Evolutionary conservation across 2,329 filamentous ascomycete genomes (phyloP), one percentile per base, ranked within the genome.

Genomic region (Talaromyces sp.): DNA sequence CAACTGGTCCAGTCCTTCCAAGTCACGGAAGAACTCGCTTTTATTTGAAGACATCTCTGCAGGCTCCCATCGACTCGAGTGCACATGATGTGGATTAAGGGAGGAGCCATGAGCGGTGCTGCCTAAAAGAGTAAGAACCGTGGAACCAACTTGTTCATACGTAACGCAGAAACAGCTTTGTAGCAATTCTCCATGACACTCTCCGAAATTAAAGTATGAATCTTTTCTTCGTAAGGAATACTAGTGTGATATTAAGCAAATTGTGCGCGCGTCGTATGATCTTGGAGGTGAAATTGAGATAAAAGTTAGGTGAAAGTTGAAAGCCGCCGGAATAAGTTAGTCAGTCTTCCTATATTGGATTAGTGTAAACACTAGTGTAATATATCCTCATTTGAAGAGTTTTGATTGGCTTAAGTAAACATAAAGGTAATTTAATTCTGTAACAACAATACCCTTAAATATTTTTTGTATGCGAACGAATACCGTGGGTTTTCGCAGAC

Each of bases 1-100:
- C 21, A 63, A 46, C 11, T 67, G 60, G 61, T 73, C 73, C 41
- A 76, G 60, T 31, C 61, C 55, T 46, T 77, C 74, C 9, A 78
- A 68, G 21, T 67, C 70, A 17, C 62, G 65, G 64, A 77, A 78
- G 58, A 78, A 74, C 19, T 64, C 60, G 46, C 46, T 55, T 52
- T 62, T 59, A 56, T 59, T 57, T 59, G 35, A 56, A 24, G 19
- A 17, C 57, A 56, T 53, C n/a, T 26, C 43, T 21, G 17, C 35
- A 31, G 54, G 32, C n/a, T 43, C 26, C 24, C 50, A 32, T 14
- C 56, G 35, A 55, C 51, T 19, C 35, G 51, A 41, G 29, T 55
- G 51, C 51, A 46, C 43, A 46, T 58, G 27, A 21, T 50, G 14
- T 50, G 21, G 14, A 38, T 29, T 21, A n/a, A 14, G 49, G 38